phyloP scores from a whole-genome alignment of 129 eudicot species.

The Arctium minus region DNA sequence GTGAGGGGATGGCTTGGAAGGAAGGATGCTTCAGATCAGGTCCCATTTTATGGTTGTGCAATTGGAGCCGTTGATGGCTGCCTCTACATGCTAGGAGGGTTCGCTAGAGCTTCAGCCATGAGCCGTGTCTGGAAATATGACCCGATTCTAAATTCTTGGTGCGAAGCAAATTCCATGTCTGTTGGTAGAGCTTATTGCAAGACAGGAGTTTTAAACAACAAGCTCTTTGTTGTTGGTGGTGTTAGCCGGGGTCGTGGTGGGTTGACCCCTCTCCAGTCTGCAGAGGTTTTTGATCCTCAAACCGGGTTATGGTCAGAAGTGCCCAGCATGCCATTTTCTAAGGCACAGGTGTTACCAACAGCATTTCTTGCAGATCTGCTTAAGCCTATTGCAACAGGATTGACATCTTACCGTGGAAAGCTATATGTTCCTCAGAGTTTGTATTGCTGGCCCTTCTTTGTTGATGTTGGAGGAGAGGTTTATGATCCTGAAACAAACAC shows the following conservation, averaged over 20 bases:
- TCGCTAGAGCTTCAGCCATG: constrained; percentile 67
- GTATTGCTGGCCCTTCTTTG: constrained; percentile 97
- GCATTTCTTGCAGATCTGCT: constrained; percentile 93
- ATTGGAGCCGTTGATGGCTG: constrained; percentile 80
- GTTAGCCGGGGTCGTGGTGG: constrained; percentile 79
- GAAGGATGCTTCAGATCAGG: constrained; percentile 57
- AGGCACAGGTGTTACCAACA: constrained; percentile 90
- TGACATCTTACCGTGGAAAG: constrained; percentile 86
- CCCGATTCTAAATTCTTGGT: constrained; percentile 73
- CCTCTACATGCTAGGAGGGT: constrained; percentile 88
- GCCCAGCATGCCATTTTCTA: constrained; percentile 96
- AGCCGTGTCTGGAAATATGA: constrained; percentile 76
- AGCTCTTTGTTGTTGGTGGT: constrained; percentile 97
- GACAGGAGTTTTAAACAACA: constrained; percentile 80
- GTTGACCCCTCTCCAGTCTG: constrained; percentile 84
- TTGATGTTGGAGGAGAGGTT: constrained; percentile 98
- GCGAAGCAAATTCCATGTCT: constrained; percentile 73
- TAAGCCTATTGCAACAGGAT: constrained; percentile 96
- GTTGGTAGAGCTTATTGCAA: constrained; percentile 83
- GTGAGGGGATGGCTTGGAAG: constrained; percentile 92
- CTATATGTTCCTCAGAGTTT: constrained; percentile 92
- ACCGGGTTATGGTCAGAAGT: constrained; percentile 76
- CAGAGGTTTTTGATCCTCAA: constrained; percentile 84
- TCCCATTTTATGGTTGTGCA: constrained; percentile 95
- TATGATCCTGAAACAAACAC: constrained; percentile 80